phyloP scores from a whole-genome alignment of 768 basidiomycete species.

The Podaxis carcinomalis region DNA sequence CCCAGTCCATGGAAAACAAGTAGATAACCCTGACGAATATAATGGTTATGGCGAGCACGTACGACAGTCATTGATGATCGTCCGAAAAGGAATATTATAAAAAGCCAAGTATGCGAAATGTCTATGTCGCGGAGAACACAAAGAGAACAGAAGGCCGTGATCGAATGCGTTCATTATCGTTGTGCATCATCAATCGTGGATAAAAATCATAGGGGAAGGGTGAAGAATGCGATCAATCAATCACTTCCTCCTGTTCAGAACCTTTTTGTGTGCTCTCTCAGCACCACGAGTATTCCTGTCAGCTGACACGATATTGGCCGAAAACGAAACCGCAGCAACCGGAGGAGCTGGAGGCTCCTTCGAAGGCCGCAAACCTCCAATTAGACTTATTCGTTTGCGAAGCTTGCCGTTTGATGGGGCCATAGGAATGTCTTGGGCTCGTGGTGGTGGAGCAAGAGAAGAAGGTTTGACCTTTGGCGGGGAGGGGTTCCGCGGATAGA shows the following conservation, averaged over 20 bases:
- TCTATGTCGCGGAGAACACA: not conserved
- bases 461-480: constrained; percentile 10
- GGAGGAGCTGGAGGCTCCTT: constrained; percentile 19
- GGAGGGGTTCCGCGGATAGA: constrained; percentile 7
- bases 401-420: constrained; percentile 21
- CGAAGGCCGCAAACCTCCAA: constrained; percentile 13
- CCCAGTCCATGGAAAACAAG: not conserved
- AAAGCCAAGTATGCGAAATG: not conserved
- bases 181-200: not conserved
- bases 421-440: constrained; percentile 19
- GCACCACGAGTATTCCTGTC: constrained; percentile 11
- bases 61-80: not conserved
- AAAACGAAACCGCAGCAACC: constrained; percentile 24
- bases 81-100: not conserved
- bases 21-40: not conserved
- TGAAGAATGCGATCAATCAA: not conserved
- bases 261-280: constrained; percentile 29
- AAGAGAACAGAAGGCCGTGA: not conserved
- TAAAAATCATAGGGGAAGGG: not conserved
- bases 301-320: constrained; percentile 22
- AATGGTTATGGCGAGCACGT: not conserved
- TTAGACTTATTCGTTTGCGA: constrained; percentile 24
- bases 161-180: not conserved
- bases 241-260: constrained; percentile 39
- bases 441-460: constrained; percentile 4